Evolutionary conservation across 257 asterid species (phyloP).

Genomic region (Gentiana macrophylla): DNA sequence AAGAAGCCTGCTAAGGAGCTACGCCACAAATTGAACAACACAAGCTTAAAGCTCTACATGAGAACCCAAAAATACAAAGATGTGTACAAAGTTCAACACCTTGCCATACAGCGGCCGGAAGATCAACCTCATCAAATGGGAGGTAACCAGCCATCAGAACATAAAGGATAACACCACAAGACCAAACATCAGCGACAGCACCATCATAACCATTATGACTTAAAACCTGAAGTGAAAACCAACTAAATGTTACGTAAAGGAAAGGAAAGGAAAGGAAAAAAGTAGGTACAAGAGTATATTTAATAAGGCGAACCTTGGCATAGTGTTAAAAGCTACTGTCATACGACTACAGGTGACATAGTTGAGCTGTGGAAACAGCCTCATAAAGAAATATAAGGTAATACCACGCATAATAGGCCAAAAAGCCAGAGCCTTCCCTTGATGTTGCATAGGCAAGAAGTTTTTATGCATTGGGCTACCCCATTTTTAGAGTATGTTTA

Average conservation of each 20-base stretch:
- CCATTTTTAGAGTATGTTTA: too few species aligned
- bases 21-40: slow-evolving; percentile 3
- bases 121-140: slow-evolving; percentile 97
- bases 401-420: too few species aligned
- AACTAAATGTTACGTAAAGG: not conserved
- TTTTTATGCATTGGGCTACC: too few species aligned
- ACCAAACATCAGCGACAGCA: slow-evolving; percentile 94
- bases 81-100: slow-evolving; percentile 33
- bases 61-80: slow-evolving; percentile 1
- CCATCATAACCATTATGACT: slow-evolving; percentile 97
- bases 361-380: too few species aligned
- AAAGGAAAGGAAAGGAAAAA: not conserved
- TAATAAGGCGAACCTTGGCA: too few species aligned
- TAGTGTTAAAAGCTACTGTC: too few species aligned
- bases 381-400: too few species aligned
- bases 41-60: slow-evolving; percentile 3
- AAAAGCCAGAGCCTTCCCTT: too few species aligned
- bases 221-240: slow-evolving; percentile 46
- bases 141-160: slow-evolving; percentile 94
- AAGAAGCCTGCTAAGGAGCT: not conserved
- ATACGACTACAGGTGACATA: too few species aligned
- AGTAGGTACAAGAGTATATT: not conserved
- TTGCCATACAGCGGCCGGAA: slow-evolving; percentile 88
- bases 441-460: too few species aligned
- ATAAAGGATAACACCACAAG: slow-evolving; percentile 95